These are phyloP conservation scores for Pythium diclinum DNA, from an alignment of 352 stramenopile species.

Conservation along the genomic window DNA sequence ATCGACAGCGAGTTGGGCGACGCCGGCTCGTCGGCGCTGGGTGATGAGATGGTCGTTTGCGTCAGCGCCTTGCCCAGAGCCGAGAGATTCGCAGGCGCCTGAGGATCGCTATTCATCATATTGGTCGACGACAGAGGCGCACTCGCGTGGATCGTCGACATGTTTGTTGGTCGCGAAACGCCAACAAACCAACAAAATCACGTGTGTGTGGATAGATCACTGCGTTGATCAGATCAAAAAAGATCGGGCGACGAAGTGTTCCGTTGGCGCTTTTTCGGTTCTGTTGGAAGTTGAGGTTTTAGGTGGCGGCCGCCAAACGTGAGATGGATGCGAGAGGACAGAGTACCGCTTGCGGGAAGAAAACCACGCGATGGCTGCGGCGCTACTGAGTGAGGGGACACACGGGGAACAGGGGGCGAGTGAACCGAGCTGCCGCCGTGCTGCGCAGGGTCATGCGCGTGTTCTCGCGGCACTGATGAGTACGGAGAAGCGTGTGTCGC, in stretches of 20 bases:
- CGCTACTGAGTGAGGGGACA: not conserved
- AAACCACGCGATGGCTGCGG: not conserved
- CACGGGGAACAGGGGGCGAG: not conserved
- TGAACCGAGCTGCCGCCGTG: slow-evolving; percentile 1
- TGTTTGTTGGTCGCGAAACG: slow-evolving; percentile 1
- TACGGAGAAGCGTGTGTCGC: slow-evolving; percentile 10
- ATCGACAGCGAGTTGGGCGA: slow-evolving; percentile 25
- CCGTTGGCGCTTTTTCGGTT: slow-evolving; percentile 12
- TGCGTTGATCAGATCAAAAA: slow-evolving; percentile 6
- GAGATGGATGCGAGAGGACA: not conserved
- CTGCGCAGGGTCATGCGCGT: slow-evolving; percentile 5
- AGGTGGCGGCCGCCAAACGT: not conserved
- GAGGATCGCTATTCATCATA: slow-evolving; percentile 9
- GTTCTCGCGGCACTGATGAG: not conserved
- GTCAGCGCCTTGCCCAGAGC: slow-evolving; percentile 72
- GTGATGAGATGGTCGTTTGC: slow-evolving; percentile 66
- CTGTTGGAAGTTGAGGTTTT: slow-evolving; percentile 17
- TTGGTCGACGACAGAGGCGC: slow-evolving; percentile 8
- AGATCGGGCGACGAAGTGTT: slow-evolving; percentile 9
- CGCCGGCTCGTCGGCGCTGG: slow-evolving; percentile 14
- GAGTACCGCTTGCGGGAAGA: not conserved
- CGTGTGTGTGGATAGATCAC: not conserved
- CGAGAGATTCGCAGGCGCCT: slow-evolving; percentile 48
- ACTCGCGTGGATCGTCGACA: slow-evolving; percentile 20
- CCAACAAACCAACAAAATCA: slow-evolving; percentile 7